phyloP scores from a whole-genome alignment of 2,329 filamentous ascomycete species.

The Plenodomus lindquistii region DNA sequence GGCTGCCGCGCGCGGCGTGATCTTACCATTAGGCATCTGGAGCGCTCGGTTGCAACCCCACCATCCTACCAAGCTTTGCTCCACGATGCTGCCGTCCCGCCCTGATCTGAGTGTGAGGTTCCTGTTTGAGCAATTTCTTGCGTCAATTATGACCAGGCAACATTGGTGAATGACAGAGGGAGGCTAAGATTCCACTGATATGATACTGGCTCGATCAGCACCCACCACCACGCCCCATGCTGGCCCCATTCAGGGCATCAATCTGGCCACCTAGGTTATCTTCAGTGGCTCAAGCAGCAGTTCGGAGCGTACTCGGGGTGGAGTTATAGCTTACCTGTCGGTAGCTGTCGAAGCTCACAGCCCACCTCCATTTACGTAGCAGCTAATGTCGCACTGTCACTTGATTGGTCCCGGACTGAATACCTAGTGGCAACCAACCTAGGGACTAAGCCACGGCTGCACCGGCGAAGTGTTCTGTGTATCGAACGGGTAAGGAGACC shows the following conservation, averaged over 20 bases:
- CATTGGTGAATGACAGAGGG: not conserved
- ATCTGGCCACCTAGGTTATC: not conserved
- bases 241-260: not conserved
- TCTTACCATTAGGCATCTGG: constrained; percentile 9
- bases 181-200: not conserved
- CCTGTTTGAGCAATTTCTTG: not conserved
- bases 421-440: constrained; percentile 12
- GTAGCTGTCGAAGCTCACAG: constrained; percentile 13
- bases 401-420: constrained; percentile 14
- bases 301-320: constrained; percentile 21
- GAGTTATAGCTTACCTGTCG: constrained; percentile 13
- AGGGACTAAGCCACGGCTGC: constrained; percentile 17
- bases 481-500: constrained; percentile 20
- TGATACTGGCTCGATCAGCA: not conserved
- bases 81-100: not conserved
- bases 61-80: not conserved
- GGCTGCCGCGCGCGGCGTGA: constrained; percentile 10
- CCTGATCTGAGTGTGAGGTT: not conserved
- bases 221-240: not conserved
- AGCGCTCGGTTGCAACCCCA: constrained; percentile 16
- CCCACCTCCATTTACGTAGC: constrained; percentile 23
- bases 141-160: not conserved
- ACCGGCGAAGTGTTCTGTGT: constrained; percentile 13
- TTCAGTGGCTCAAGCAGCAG: not conserved
- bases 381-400: constrained; percentile 9